Percentiles rank a stretch among this genome's conserved stretches.
These are phyloP conservation scores for Botrytis deweyae DNA, from an alignment of 2,329 filamentous ascomycete species.

Conservation along the genomic window DNA sequence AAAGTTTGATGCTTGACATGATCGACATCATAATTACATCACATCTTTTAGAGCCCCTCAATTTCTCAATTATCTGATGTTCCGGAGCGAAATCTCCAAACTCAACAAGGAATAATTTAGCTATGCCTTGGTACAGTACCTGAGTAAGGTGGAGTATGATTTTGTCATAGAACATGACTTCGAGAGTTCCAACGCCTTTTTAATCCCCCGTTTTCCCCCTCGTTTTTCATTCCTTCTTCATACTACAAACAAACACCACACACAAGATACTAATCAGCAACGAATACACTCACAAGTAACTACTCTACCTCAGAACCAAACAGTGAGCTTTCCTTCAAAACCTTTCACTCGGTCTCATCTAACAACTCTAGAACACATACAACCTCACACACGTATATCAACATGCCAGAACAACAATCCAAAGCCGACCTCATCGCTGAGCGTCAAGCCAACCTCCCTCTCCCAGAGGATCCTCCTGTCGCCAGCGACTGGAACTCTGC, in stretches of 20 bases:
- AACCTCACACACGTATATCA: conserved; percentile 11
- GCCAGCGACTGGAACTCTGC: conserved; percentile 76
- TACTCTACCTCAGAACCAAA: neutral
- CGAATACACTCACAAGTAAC: neutral
- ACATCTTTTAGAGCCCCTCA: neutral
- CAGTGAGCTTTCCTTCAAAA: neutral
- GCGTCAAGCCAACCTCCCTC: conserved; percentile 69
- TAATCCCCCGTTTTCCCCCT: neutral
- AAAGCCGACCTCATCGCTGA: conserved; percentile 67
- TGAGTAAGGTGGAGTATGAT: conserved; percentile 10
- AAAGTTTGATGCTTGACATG: neutral
- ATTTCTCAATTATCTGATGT: conserved; percentile 13
- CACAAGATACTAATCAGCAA: neutral
- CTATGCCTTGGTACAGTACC: conserved; percentile 7
- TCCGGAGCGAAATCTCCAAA: conserved; percentile 10
- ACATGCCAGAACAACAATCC: conserved; percentile 41
- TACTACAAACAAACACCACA: conserved; percentile 9
- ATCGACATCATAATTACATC: conserved; percentile 18
- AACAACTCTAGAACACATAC: neutral
- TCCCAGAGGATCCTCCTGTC: conserved; percentile 74
- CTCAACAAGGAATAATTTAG: neutral
- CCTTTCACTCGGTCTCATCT: neutral
- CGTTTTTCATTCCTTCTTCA: neutral
- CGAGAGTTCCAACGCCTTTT: neutral
- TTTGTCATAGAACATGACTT: conserved; percentile 17